Percentiles rank a stretch among this genome's conserved stretches.
Evolutionary conservation across 1,139 yeast species (phyloP).

Genomic region (Arxiozyma bovina): DNA sequence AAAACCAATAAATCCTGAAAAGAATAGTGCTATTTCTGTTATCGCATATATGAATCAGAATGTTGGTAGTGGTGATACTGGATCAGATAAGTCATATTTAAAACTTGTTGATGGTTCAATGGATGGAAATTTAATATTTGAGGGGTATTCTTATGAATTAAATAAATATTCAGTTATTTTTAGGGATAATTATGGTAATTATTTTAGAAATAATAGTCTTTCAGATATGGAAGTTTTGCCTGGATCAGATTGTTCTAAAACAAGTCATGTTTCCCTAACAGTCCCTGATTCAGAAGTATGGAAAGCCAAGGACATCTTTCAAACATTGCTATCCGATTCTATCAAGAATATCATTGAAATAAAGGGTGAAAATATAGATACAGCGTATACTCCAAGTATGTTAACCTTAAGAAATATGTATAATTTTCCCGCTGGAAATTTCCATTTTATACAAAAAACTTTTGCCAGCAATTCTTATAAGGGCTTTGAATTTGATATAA

Average conservation of each 20-base stretch:
- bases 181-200: slow-evolving; percentile 40
- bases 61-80: slow-evolving; percentile 50
- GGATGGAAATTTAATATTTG: slow-evolving; percentile 36
- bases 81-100: slow-evolving; percentile 34
- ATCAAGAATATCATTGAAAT: slow-evolving; percentile 41
- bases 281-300: slow-evolving; percentile 71
- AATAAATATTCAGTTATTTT: slow-evolving; percentile 48
- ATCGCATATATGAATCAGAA: slow-evolving; percentile 55
- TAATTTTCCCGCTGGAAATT: slow-evolving; percentile 54
- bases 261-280: slow-evolving; percentile 59
- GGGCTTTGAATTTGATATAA: slow-evolving; percentile 63
- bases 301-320: slow-evolving; percentile 71
- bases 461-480: slow-evolving; percentile 45
- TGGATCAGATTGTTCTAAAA: slow-evolving; percentile 43
- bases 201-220: slow-evolving; percentile 33
- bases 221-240: slow-evolving; percentile 24
- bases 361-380: slow-evolving; percentile 32
- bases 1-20: slow-evolving; percentile 44
- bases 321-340: slow-evolving; percentile 62
- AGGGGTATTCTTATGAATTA: slow-evolving; percentile 49
- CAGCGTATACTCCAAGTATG: slow-evolving; percentile 32
- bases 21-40: slow-evolving; percentile 48
- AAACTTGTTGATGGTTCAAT: slow-evolving; percentile 24
- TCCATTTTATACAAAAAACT: slow-evolving; percentile 69
- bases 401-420: slow-evolving; percentile 53